These are phyloP conservation scores for Tolypocladium capitatum DNA, from an alignment of 2,329 filamentous ascomycete genomes.

Conservation along the genomic window DNA sequence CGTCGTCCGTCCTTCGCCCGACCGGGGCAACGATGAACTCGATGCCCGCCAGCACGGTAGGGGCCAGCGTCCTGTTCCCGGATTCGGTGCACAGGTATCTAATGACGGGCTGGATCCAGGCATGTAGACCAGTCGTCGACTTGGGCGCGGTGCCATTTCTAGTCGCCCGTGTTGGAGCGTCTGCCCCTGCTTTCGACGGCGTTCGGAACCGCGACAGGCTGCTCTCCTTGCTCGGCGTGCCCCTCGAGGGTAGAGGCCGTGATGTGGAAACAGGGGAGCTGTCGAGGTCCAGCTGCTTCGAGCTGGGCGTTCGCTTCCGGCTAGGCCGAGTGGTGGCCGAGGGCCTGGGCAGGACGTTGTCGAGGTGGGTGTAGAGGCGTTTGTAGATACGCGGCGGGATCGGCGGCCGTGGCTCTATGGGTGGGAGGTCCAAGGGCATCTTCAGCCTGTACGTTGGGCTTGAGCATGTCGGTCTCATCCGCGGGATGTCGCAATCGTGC, in stretches of 20 bases:
- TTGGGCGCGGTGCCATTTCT: slow-evolving; percentile 13
- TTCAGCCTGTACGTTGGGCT: slow-evolving; percentile 46
- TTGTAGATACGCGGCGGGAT: slow-evolving; percentile 72
- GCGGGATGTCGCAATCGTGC: not conserved
- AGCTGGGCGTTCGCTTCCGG: slow-evolving; percentile 19
- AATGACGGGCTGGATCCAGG: slow-evolving; percentile 59
- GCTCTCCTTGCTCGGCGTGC: slow-evolving; percentile 33
- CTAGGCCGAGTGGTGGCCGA: slow-evolving; percentile 17
- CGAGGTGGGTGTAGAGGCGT: slow-evolving; percentile 69
- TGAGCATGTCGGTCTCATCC: not conserved
- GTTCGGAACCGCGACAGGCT: slow-evolving; percentile 30
- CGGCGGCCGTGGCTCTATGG: slow-evolving; percentile 62
- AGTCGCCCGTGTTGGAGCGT: slow-evolving; percentile 30
- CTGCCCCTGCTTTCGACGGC: slow-evolving; percentile 10
- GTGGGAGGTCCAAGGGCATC: slow-evolving; percentile 60
- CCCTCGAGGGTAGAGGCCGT: slow-evolving; percentile 24
- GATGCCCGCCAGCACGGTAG: slow-evolving; percentile 63
- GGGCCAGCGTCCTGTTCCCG: slow-evolving; percentile 46
- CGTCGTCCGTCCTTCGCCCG: slow-evolving; percentile 31
- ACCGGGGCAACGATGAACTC: slow-evolving; percentile 37
- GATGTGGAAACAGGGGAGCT: slow-evolving; percentile 13
- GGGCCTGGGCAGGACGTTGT: slow-evolving; percentile 49
- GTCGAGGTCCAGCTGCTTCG: slow-evolving; percentile 15
- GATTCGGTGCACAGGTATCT: slow-evolving; percentile 50
- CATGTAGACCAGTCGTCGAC: slow-evolving; percentile 30